These are phyloP conservation scores for Moricandia moricandioides DNA, from an alignment of 345 rosid genomes.

Conservation along the genomic window DNA sequence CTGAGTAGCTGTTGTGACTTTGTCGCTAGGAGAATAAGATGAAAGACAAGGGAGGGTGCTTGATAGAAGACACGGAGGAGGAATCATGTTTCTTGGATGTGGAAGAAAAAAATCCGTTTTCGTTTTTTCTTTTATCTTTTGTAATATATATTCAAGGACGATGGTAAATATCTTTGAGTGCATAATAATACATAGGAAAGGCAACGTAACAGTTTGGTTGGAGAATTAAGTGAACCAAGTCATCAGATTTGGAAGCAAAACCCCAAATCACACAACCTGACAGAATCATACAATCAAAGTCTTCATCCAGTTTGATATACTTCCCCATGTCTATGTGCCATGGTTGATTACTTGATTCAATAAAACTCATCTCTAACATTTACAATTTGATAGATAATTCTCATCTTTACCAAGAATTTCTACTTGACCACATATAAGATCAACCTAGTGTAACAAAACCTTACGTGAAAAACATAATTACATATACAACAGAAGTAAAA, in stretches of 20 bases:
- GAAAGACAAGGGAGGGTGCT: background rate
- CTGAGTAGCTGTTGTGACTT: constrained; percentile 37
- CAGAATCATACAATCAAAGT: background rate
- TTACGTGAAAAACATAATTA: background rate
- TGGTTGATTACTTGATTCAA: background rate
- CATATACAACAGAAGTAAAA: no score
- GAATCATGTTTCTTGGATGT: background rate
- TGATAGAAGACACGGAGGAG: background rate
- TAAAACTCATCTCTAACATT: background rate
- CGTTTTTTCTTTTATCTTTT: background rate
- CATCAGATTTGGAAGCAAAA: background rate
- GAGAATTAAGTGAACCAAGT: background rate
- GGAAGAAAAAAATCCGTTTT: background rate
- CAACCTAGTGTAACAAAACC: background rate
- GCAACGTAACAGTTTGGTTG: background rate
- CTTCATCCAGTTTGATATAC: background rate
- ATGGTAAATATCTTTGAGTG: background rate
- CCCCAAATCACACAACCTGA: background rate
- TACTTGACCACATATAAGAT: background rate
- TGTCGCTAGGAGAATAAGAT: background rate
- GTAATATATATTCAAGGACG: background rate
- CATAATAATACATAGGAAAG: background rate
- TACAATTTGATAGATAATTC: no score
- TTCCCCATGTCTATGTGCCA: background rate
- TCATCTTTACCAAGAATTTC: background rate